phyloP scores from a whole-genome alignment of 192 early-diverging fungal genomes.

The Backusella australiensis region DNA sequence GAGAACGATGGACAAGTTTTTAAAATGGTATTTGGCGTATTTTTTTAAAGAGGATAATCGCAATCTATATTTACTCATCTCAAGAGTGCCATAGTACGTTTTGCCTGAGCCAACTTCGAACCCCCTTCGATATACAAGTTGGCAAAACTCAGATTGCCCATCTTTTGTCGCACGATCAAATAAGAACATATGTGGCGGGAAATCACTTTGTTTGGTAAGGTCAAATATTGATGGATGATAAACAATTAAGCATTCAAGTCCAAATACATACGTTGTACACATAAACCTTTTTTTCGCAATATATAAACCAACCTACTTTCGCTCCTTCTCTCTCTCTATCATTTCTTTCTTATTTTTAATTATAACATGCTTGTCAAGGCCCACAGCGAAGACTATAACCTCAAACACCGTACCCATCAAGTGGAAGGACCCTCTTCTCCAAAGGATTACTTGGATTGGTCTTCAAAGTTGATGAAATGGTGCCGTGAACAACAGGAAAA shows the following conservation, averaged over 20 bases:
- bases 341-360: neutral
- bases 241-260: neutral
- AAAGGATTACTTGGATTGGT: constrained; percentile 19
- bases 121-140: neutral
- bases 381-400: constrained; percentile 17
- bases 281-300: neutral
- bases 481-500: constrained; percentile 8
- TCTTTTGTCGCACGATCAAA: neutral
- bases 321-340: neutral
- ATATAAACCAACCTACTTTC: neutral
- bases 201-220: constrained; percentile 3
- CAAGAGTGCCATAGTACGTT: neutral
- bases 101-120: neutral
- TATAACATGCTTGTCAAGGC: constrained; percentile 19
- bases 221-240: neutral
- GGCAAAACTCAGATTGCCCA: neutral
- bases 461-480: constrained; percentile 7
- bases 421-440: constrained; percentile 22
- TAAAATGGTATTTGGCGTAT: neutral
- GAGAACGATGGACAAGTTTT: neutral
- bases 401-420: constrained; percentile 16
- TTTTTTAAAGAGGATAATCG: too few relatives aligned
- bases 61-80: neutral
- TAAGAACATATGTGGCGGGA: constrained; percentile 3
- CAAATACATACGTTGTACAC: neutral